A percentile compares a stretch with the other conserved stretches of the same genome.
Conservation (phyloP, 208 protist species). For the Tritrichomonas foetus region DNA sequence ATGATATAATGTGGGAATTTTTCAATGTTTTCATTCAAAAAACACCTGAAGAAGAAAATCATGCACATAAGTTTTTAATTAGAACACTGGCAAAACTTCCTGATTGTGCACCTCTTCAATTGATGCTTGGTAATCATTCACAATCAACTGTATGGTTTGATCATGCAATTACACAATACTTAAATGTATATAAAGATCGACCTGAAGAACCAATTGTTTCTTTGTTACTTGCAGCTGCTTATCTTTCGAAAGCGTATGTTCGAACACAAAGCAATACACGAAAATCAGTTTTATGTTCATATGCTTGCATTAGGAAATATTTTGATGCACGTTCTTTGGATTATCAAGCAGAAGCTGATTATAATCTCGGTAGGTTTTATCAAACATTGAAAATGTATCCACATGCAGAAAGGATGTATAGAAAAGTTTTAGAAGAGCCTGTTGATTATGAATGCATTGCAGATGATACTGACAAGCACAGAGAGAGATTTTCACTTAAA, state of each 20-base stretch:
- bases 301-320: neutral
- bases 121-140: constrained; percentile 23
- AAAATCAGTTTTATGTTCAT: neutral
- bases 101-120: neutral
- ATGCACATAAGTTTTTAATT: neutral
- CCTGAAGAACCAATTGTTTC: constrained; percentile 24
- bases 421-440: neutral
- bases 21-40: constrained; percentile 32
- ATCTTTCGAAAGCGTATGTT: constrained; percentile 13
- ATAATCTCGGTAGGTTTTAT: constrained; percentile 15
- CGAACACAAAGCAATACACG: neutral
- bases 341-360: neutral
- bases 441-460: neutral
- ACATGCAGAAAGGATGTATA: neutral
- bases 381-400: neutral
- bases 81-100: neutral
- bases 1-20: neutral
- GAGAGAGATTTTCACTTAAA: neutral
- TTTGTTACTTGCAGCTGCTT: neutral
- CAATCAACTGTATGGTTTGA: constrained; percentile 14
- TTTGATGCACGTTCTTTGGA: neutral
- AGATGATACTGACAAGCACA: neutral
- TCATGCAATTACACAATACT: constrained; percentile 26
- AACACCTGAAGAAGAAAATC: neutral
- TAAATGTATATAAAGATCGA: neutral